Evolutionary conservation across 495 filamentous ascomycete species (phyloP).

Genomic region (Podospora didyma): DNA sequence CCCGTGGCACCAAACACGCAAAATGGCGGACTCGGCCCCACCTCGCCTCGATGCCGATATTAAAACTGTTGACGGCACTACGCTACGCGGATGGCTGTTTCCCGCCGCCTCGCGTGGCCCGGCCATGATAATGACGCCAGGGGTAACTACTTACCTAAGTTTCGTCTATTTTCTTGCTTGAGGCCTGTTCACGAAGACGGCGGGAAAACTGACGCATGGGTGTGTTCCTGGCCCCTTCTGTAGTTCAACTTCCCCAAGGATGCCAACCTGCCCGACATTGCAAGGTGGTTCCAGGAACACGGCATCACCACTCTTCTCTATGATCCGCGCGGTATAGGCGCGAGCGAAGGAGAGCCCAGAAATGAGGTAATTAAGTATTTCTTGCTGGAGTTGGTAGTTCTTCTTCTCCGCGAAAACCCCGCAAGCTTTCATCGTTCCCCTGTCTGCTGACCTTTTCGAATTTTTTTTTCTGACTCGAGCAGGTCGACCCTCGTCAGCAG

Average conservation of each 20-base stretch:
- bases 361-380: background rate
- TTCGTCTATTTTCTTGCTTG: background rate
- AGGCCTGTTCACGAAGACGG: background rate
- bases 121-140: background rate
- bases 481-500: background rate
- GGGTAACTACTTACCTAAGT: background rate
- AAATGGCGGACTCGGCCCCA: background rate
- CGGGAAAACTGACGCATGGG: background rate
- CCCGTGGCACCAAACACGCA: background rate
- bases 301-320: background rate
- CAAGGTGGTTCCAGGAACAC: background rate
- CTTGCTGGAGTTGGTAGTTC: background rate
- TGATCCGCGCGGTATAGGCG: background rate
- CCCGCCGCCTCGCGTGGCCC: background rate
- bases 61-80: background rate
- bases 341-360: background rate
- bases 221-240: background rate
- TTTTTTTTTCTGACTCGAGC: background rate
- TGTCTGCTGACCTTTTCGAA: background rate
- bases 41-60: background rate
- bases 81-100: background rate
- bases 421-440: background rate
- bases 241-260: background rate
- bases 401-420: background rate
- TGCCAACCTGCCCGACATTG: background rate